A percentile compares a stretch with the other conserved stretches of the same genome.
phyloP scores from a whole-genome alignment of 1,284 basidiomycete genomes.

The Heliocybe sulcata region DNA sequence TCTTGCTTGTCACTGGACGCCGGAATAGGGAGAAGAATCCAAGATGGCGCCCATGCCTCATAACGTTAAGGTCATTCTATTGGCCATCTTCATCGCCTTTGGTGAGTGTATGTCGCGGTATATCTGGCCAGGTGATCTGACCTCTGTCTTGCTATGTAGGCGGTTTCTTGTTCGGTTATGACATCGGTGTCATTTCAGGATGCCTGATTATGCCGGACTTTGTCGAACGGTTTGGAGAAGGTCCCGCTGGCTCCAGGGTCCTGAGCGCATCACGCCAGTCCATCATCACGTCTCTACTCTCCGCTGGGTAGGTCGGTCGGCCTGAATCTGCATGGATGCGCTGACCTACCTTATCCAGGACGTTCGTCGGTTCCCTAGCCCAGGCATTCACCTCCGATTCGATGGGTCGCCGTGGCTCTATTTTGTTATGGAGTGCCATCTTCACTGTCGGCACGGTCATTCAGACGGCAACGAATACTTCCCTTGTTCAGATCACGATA shows the following conservation, averaged over 20 bases:
- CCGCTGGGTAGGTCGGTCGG: constrained; percentile 52
- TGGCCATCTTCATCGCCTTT: constrained; percentile 56
- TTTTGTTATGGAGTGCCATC: constrained; percentile 70
- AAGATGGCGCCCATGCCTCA: neutral
- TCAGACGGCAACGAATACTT: constrained; percentile 58
- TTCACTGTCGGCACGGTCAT: constrained; percentile 69
- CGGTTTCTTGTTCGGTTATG: constrained; percentile 60
- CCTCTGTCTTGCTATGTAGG: constrained; percentile 6
- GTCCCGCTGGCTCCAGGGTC: constrained; percentile 39
- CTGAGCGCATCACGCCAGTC: constrained; percentile 61
- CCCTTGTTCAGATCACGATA: constrained; percentile 59
- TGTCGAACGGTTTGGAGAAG: constrained; percentile 58
- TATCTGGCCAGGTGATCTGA: neutral
- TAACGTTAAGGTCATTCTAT: constrained; percentile 49
- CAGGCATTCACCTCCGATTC: constrained; percentile 76
- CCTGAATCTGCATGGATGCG: neutral
- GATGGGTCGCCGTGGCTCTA: constrained; percentile 64
- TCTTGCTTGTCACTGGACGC: neutral
- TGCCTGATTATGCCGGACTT: constrained; percentile 80
- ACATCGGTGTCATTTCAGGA: constrained; percentile 70
- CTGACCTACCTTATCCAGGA: constrained; percentile 27
- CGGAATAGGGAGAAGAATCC: neutral
- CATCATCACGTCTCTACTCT: constrained; percentile 74
- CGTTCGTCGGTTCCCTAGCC: constrained; percentile 62
- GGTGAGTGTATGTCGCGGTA: constrained; percentile 19